Evolutionary conservation across 139 green algal species (phyloP).

Genomic region (Chlorella sorokiniana): DNA sequence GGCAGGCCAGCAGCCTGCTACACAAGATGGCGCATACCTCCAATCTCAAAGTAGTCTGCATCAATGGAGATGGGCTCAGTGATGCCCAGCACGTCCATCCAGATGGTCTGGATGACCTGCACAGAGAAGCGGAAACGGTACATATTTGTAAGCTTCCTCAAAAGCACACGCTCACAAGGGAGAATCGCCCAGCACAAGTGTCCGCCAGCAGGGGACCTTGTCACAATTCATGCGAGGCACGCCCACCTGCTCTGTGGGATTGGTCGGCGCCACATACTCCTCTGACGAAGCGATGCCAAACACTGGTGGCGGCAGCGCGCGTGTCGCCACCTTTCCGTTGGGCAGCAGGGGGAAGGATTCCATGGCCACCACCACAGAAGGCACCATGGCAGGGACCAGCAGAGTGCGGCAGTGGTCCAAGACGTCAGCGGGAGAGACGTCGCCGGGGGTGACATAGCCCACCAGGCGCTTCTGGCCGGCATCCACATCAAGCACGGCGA

Average conservation of each 20-base stretch:
- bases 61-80: neutral
- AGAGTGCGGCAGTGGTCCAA: neutral
- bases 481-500: neutral
- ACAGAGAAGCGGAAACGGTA: too few species aligned
- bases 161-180: too few species aligned
- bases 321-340: constrained; percentile 35
- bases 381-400: constrained; percentile 36
- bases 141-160: too few species aligned
- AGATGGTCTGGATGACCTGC: neutral
- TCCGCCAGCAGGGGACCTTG: too few species aligned
- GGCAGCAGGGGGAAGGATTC: constrained; percentile 34
- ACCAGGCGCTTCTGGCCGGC: constrained; percentile 21
- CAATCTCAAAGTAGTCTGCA: neutral
- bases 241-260: neutral
- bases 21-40: too few species aligned
- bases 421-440: neutral
- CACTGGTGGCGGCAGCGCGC: neutral
- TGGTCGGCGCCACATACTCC: neutral
- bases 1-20: too few species aligned
- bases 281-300: neutral
- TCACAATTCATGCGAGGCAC: too few species aligned
- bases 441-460: constrained; percentile 22
- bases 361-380: constrained; percentile 36
- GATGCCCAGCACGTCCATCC: neutral
- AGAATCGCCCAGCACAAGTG: too few species aligned